phyloP scores from a whole-genome alignment of 176 grass and related monocot species.

The Zea luxurians region DNA sequence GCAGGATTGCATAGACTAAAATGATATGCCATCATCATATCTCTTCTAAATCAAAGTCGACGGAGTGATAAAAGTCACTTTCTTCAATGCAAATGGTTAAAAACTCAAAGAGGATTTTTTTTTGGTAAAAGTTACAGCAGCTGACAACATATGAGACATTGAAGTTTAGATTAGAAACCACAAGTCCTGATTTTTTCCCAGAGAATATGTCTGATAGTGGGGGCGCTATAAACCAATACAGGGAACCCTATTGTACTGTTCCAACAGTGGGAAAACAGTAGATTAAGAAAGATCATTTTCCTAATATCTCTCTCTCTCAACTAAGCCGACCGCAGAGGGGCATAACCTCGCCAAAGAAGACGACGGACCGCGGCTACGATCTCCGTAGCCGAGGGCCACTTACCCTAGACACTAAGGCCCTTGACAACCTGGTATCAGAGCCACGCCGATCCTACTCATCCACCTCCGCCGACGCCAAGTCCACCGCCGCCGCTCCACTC shows the following conservation, averaged over 20 bases:
- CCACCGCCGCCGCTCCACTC: too few relatives aligned
- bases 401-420: too few relatives aligned
- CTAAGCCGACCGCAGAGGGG: too few relatives aligned
- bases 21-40: neutral
- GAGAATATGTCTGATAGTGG: neutral
- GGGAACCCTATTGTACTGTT: neutral
- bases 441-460: too few relatives aligned
- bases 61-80: slow-evolving; percentile 4
- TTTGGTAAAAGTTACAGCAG: neutral
- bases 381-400: too few relatives aligned
- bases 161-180: slow-evolving; percentile 10
- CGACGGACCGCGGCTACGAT: too few relatives aligned
- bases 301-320: too few relatives aligned
- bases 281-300: too few relatives aligned
- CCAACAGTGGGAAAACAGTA: neutral
- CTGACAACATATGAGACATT: slow-evolving; percentile 1
- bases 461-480: too few relatives aligned
- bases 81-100: neutral
- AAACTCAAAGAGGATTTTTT: neutral
- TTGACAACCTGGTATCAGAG: too few relatives aligned
- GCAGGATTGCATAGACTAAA: neutral
- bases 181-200: neutral
- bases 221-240: neutral
- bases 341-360: too few relatives aligned
- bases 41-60: slow-evolving; percentile 8